Base-by-base conservation (phyloP, 306 rosid species). In the Neltuma alba region DNA sequence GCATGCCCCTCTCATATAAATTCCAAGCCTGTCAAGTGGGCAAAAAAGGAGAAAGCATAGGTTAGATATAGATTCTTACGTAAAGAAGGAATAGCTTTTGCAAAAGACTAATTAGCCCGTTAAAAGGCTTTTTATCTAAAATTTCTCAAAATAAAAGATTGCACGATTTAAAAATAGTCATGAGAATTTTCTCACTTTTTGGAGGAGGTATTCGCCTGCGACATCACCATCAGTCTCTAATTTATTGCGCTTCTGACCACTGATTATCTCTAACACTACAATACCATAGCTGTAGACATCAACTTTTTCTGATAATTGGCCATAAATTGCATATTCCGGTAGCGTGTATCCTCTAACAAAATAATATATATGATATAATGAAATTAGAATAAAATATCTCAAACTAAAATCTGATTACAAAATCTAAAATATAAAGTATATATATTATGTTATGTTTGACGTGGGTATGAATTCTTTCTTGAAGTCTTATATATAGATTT, bases 161-260 rank as follows among this genome's bases (percentile, higher is more conserved):
- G 48, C 16, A n/a, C 40, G 6, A 44, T 44, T 44, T n/a, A n/a
- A n/a, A n/a, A n/a, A n/a, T n/a, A n/a, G n/a, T n/a, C n/a, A n/a
- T n/a, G n/a, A n/a, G 9, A 50, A 23, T 73, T 80, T 76, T 68
- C 88, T 84, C 86, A 89, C 96, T 81, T 84, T 81, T 87, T 83
- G 81, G 47, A 91, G 90, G 40, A 91, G 96, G 74, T 70, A 89
- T 36, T 84, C 91, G 5, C 93, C 89, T 36, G 61, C 78, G 1
- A 0, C 0, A 18, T 20, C 58, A 67, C 36, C 48, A 61, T 81
- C 89, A 41, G 6, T 57, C 42, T 48, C 86, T 18, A 89, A 12
- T 68, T 87, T 88, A 18, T 7, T 50, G 9, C 25, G 4, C 2
- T 16, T n/a, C 20, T n/a, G 58, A 18, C 27, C 27, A 20, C 58